Evolutionary conservation across 176 grass and related monocot genomes (phyloP).

Genomic region (Bothriochloa decipiens): DNA sequence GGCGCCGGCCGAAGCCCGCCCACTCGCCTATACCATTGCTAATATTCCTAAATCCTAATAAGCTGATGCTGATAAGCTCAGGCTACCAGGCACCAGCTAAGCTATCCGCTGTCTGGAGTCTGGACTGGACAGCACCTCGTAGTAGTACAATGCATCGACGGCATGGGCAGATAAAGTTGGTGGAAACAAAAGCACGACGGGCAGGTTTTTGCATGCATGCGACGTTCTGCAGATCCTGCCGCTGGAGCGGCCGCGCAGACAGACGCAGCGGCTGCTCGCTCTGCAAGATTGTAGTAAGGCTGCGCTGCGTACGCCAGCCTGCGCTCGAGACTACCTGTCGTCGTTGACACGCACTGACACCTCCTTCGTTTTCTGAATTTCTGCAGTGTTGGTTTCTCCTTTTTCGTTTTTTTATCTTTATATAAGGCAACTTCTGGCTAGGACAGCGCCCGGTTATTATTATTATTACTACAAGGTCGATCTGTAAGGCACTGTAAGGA

Average conservation of each 20-base stretch:
- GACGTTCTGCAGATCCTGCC: constrained; percentile 35
- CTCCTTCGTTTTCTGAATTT: constrained; percentile 31
- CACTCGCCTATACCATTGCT: too few relatives aligned
- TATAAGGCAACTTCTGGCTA: neutral
- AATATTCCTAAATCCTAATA: too few relatives aligned
- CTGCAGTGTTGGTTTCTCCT: neutral
- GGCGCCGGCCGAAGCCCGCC: neutral
- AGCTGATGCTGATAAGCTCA: too few relatives aligned
- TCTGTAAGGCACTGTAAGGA: too few relatives aligned
- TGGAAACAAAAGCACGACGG: constrained; percentile 39
- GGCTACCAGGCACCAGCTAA: too few relatives aligned
- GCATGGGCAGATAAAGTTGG: too few relatives aligned
- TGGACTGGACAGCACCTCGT: neutral
- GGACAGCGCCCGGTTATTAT: neutral
- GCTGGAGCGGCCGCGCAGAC: neutral
- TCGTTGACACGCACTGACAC: constrained; percentile 50
- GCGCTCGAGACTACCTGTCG: constrained; percentile 54
- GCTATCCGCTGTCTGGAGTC: too few relatives aligned
- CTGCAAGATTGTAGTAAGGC: constrained; percentile 16
- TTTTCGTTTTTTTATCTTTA: neutral
- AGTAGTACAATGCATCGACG: neutral
- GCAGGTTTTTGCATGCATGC: constrained; percentile 42
- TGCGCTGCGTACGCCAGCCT: constrained; percentile 38
- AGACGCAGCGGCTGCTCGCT: neutral
- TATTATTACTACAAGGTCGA: too few relatives aligned